These are phyloP conservation scores for Paecilomyces sp. DNA, from an alignment of 2,329 filamentous ascomycete genomes.

Conservation along the genomic window DNA sequence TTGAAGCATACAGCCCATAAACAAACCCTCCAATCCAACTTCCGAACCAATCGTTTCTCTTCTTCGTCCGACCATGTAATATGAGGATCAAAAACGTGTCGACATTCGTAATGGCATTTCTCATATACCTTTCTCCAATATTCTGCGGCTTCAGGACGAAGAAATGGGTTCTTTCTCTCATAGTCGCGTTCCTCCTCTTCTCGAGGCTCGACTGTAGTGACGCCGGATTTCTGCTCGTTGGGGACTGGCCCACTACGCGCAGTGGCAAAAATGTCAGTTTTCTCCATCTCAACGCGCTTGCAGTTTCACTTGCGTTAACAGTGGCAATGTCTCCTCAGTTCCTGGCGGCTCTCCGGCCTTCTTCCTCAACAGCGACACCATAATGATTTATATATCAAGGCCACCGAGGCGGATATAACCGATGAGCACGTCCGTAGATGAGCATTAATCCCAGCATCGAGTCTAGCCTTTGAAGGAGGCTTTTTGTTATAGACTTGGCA, in stretches of 20 bases:
- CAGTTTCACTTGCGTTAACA: not conserved
- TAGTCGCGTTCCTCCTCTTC: not conserved
- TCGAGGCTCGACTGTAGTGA: not conserved
- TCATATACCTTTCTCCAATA: not conserved
- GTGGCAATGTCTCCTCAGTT: not conserved
- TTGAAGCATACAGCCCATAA: conserved; percentile 14
- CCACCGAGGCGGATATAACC: not conserved
- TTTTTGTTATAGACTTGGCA: not conserved
- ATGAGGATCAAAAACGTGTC: conserved; percentile 4
- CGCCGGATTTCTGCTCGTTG: not conserved
- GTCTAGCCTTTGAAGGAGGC: not conserved
- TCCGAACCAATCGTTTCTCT: conserved; percentile 6
- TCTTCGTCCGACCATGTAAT: conserved; percentile 6
- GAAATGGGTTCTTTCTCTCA: not conserved
- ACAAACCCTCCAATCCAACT: conserved; percentile 7
- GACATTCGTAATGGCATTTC: not conserved
- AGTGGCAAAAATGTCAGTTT: not conserved
- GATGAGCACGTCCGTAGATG: not conserved
- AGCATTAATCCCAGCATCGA: not conserved
- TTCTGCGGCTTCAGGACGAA: not conserved
- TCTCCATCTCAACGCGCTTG: not conserved
- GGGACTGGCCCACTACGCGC: not conserved
- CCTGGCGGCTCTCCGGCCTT: not conserved
- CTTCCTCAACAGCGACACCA: not conserved
- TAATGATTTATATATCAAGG: not conserved